phyloP scores from a whole-genome alignment of 1,139 yeast genomes.

The Eremothecium gossypii region DNA sequence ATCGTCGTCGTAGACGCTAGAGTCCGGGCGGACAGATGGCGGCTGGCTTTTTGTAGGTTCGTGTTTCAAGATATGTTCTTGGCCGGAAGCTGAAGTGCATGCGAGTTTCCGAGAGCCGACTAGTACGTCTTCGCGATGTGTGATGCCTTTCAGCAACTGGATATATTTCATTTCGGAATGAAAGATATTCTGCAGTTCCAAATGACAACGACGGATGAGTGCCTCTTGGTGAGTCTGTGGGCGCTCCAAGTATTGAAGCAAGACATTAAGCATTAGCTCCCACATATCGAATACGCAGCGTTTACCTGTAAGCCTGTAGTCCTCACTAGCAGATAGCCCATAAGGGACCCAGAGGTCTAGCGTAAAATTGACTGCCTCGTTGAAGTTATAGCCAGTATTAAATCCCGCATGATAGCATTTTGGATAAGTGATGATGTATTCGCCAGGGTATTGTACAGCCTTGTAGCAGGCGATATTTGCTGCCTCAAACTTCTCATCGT shows the following conservation, averaged over 20 bases:
- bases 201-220: constrained; percentile 19
- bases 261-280: constrained; percentile 28
- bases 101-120: constrained; percentile 4
- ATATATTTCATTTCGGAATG: constrained; percentile 13
- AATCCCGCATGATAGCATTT: constrained; percentile 76
- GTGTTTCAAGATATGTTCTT: too few species aligned
- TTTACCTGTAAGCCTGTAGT: constrained; percentile 38
- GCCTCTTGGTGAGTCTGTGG: constrained; percentile 12
- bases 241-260: constrained; percentile 11
- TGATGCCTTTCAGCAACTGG: constrained; percentile 8
- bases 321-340: constrained; percentile 50
- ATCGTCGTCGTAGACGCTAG: not conserved
- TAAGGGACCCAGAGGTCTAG: constrained; percentile 57
- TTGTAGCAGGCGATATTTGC: constrained; percentile 55
- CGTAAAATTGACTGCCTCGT: constrained; percentile 76
- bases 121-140: constrained; percentile 3
- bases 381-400: constrained; percentile 66
- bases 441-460: constrained; percentile 76
- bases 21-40: too few species aligned
- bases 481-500: constrained; percentile 34
- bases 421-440: constrained; percentile 65
- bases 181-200: constrained; percentile 14
- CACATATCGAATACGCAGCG: constrained; percentile 33
- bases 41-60: too few species aligned
- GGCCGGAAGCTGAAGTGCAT: not conserved